These are phyloP conservation scores for Xylaria sp. DNA, from an alignment of 2,329 filamentous ascomycete genomes.

Conservation along the genomic window DNA sequence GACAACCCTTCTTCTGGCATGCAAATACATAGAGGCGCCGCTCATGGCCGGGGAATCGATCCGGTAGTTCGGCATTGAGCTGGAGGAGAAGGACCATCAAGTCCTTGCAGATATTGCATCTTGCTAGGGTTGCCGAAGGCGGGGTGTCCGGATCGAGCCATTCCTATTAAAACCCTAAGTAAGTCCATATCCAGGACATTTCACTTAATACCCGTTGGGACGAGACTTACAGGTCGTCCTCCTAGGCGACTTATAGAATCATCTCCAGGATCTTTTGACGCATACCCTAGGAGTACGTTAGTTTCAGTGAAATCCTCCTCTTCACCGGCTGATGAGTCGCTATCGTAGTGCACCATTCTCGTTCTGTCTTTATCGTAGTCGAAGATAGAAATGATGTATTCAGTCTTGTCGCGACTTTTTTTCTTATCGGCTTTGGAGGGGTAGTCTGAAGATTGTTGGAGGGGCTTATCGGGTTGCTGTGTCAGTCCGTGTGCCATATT, in stretches of 20 bases:
- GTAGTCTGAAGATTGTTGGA: constrained; percentile 22
- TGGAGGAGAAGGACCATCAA: constrained; percentile 88
- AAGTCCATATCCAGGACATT: constrained; percentile 30
- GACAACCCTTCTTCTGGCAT: constrained; percentile 81
- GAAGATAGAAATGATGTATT: background rate
- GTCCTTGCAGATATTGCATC: constrained; percentile 87
- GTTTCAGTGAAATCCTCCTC: constrained; percentile 79
- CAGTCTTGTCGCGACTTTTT: constrained; percentile 33
- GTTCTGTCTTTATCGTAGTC: background rate
- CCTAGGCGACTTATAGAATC: constrained; percentile 90
- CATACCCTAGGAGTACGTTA: constrained; percentile 89
- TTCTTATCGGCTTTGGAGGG: constrained; percentile 35
- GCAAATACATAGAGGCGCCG: constrained; percentile 87
- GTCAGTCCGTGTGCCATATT: background rate
- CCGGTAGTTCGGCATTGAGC: constrained; percentile 88
- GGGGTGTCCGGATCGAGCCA: constrained; percentile 81
- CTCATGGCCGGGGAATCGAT: constrained; percentile 86
- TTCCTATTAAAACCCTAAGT: constrained; percentile 62
- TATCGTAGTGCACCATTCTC: constrained; percentile 71
- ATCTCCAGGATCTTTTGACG: constrained; percentile 79
- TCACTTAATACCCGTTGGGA: constrained; percentile 1
- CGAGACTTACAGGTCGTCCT: constrained; percentile 77
- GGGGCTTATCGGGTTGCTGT: constrained; percentile 28
- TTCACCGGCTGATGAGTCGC: constrained; percentile 80
- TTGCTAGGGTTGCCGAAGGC: constrained; percentile 79